Percentiles rank a stretch among this genome's conserved stretches.
Conservation (phyloP, 495 filamentous ascomycete species). For the Talaromyces proteolyticus region DNA sequence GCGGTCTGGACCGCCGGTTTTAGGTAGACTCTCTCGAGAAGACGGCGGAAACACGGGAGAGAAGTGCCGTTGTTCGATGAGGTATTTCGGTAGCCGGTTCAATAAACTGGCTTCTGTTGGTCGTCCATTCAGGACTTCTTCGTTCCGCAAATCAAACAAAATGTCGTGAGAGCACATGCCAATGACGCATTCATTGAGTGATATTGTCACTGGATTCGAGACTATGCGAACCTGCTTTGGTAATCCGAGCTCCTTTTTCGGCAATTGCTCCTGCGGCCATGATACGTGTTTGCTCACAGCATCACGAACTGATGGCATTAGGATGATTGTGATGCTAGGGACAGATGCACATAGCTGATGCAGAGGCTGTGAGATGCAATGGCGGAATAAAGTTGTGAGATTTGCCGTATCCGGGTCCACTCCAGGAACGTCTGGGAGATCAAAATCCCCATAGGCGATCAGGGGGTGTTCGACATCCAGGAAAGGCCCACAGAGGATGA, state of each 20-base stretch:
- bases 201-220: constrained; percentile 82
- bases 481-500: constrained; percentile 82
- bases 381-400: constrained; percentile 75
- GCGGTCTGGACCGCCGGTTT: constrained; percentile 49
- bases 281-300: constrained; percentile 74
- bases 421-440: constrained; percentile 67
- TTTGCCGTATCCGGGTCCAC: constrained; percentile 71
- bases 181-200: constrained; percentile 76
- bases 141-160: constrained; percentile 69
- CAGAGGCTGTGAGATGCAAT: constrained; percentile 64
- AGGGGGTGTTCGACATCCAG: constrained; percentile 86
- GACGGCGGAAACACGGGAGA: constrained; percentile 82
- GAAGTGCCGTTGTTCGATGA: constrained; percentile 86
- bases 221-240: constrained; percentile 71
- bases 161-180: constrained; percentile 80
- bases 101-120: constrained; percentile 53
- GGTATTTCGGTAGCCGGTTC: constrained; percentile 59
- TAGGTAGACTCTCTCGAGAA: constrained; percentile 59
- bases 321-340: constrained; percentile 71
- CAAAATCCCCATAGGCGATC: constrained; percentile 84
- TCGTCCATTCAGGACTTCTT: constrained; percentile 62
- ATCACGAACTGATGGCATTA: constrained; percentile 86
- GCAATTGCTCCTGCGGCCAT: constrained; percentile 83
- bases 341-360: constrained; percentile 58
- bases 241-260: constrained; percentile 63